Percentiles rank a stretch among this genome's conserved stretches.
Evolutionary conservation across 176 grass and related monocot genomes (phyloP).

Genomic region (Phoenix dactylifera): DNA sequence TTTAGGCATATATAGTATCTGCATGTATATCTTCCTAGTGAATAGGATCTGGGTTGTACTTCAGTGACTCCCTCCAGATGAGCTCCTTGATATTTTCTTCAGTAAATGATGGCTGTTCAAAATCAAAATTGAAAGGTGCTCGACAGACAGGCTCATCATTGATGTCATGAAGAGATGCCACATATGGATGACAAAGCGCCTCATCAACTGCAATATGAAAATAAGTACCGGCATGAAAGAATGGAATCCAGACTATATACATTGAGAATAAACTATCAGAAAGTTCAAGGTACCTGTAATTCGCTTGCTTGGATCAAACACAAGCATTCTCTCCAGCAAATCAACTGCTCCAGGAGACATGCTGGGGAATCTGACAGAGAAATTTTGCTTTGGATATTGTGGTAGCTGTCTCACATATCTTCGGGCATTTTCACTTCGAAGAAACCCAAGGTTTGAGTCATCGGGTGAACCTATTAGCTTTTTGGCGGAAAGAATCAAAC

Average conservation of each 20-base stretch:
- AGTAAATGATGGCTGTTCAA: conserved; percentile 82
- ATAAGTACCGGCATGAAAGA: background rate
- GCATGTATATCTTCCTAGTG: conserved; percentile 26
- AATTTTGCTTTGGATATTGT: conserved; percentile 61
- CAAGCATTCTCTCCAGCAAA: conserved; percentile 87
- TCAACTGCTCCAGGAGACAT: conserved; percentile 81
- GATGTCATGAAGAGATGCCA: conserved; percentile 82
- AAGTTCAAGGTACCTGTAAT: conserved; percentile 59
- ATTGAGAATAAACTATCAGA: background rate
- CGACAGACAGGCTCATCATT: conserved; percentile 88
- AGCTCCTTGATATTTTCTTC: conserved; percentile 96
- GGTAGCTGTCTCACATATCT: conserved; percentile 91
- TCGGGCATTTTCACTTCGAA: conserved; percentile 80
- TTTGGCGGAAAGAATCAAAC: conserved; percentile 16
- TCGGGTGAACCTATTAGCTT: conserved; percentile 96
- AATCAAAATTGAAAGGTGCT: conserved; percentile 79
- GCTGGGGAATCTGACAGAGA: conserved; percentile 50
- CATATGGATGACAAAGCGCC: conserved; percentile 80
- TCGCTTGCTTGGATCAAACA: conserved; percentile 89
- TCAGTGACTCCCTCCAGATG: conserved; percentile 90
- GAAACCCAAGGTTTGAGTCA: conserved; percentile 80
- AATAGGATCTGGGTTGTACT: conserved; percentile 53
- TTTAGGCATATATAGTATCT: too few species aligned
- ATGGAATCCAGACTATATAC: too few species aligned
- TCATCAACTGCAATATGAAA: conserved; percentile 65